Conservation (phyloP, 768 basidiomycete species). For the Suillus decipiens region DNA sequence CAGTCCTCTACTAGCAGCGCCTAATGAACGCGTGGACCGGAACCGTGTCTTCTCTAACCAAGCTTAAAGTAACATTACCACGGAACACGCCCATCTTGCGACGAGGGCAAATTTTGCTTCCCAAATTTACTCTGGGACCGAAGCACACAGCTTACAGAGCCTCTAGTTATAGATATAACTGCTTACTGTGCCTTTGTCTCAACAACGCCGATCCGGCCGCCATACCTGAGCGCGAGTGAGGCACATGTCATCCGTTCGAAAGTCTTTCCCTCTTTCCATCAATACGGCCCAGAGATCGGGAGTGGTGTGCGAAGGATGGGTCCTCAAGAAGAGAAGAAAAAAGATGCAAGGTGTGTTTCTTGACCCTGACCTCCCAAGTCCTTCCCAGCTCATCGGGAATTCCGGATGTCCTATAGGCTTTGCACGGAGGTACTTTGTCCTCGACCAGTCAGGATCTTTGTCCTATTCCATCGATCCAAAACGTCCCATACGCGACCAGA, state of each 20-base stretch:
- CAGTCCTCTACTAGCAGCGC: not conserved
- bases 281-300: constrained; percentile 15
- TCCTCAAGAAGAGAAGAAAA: constrained; percentile 85
- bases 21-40: constrained; percentile 6
- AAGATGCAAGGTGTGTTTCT: constrained; percentile 74
- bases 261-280: constrained; percentile 12
- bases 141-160: not conserved
- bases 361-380: not conserved
- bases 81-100: not conserved
- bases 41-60: constrained; percentile 8
- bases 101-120: not conserved
- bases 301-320: constrained; percentile 70
- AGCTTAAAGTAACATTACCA: constrained; percentile 4
- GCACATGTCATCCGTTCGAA: constrained; percentile 19
- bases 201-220: not conserved
- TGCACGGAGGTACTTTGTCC: constrained; percentile 79
- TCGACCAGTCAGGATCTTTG: constrained; percentile 68
- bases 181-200: not conserved
- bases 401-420: constrained; percentile 52
- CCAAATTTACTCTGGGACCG: constrained; percentile 6
- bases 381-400: not conserved
- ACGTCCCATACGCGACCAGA: constrained; percentile 69
- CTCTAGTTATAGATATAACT: constrained; percentile 1
- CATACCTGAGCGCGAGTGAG: not conserved
- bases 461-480: constrained; percentile 75